Conservation (phyloP, 495 filamentous ascomycete species). For the Bathelium albidoporum region DNA sequence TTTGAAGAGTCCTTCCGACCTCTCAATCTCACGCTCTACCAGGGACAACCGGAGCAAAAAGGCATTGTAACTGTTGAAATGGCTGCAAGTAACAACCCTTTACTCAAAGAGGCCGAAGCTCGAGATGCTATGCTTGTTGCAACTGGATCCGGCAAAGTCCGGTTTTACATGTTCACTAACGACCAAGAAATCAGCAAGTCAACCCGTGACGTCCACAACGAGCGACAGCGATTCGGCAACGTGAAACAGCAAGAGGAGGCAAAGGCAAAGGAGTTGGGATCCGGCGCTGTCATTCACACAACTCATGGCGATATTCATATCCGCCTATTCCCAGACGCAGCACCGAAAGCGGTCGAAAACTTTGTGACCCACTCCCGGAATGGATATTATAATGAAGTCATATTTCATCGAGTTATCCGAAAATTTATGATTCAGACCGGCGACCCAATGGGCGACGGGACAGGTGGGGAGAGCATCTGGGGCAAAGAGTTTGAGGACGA, state of each 20-base stretch:
- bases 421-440: conserved; percentile 98
- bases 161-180: conserved; percentile 98
- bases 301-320: conserved; percentile 92
- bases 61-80: conserved; percentile 90
- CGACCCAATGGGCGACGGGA: conserved; percentile 90
- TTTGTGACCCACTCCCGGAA: conserved; percentile 83
- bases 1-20: conserved; percentile 80
- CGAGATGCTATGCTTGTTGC: conserved; percentile 81
- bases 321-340: conserved; percentile 83
- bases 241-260: conserved; percentile 38
- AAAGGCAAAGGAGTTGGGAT: conserved; percentile 57
- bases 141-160: conserved; percentile 76
- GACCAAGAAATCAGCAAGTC: conserved; percentile 74
- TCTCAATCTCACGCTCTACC: conserved; percentile 78
- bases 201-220: conserved; percentile 86
- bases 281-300: conserved; percentile 78
- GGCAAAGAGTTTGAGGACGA: conserved; percentile 92
- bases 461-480: conserved; percentile 95
- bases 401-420: conserved; percentile 93
- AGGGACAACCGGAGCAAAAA: conserved; percentile 89
- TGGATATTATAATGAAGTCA: conserved; percentile 93
- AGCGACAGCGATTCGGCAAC: conserved; percentile 60
- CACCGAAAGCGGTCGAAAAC: conserved; percentile 96
- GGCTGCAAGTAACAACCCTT: conserved; percentile 87
- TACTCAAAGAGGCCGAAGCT: conserved; percentile 83